Base-by-base conservation (phyloP, 768 basidiomycete genomes). In the Boletus pseudo-olivaceus region DNA sequence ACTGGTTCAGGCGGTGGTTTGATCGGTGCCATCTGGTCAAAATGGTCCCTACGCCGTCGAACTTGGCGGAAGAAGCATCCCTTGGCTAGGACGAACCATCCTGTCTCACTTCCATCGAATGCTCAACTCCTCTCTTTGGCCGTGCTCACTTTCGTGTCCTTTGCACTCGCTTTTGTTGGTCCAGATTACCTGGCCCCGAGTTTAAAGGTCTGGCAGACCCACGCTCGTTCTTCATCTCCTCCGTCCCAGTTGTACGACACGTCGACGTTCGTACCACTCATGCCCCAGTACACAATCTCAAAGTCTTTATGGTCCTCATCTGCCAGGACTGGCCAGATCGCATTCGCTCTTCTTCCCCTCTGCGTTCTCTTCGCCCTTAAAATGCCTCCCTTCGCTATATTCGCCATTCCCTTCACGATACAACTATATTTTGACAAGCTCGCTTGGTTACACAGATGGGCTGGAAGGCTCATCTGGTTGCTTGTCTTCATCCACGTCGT, bases 371-470 rank as follows among this genome's bases (percentile, higher is more conserved):
- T 89, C 56, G 87, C 84, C 9, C 76, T 92, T 66, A 92, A 84
- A 65, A 78, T 78, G 30, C 79, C 83, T 11, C 87, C 89, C 0
- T 85, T 89, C 61, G 88, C 88, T 52, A 62, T 90, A 46, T 81
- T 90, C 60, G 81, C 90, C 45, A 68, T 84, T 49, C 78, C 83
- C 0, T 80, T 79, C 57, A 73, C 82, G 53, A 78, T 79, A 38
- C 82, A 87, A 51, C 59, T 89, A n/a, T 79, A 82, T 61, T 87
- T 86, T 62, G 89, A 92, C 75, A 88, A 88, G 65, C 79, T 90
- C 10, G 78, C 82, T 5, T 77, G 82, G 70, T 72, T 90, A 7
- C 90, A 91, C 67, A 79, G 81, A 27, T 88, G 88, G 83, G 72
- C 80, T 5, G 90, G 85, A 2, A 75, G 88, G 49, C 70, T 90